Evolutionary conservation across 495 filamentous ascomycete species (phyloP).

Genomic region (Annulohypoxylon stygium): DNA sequence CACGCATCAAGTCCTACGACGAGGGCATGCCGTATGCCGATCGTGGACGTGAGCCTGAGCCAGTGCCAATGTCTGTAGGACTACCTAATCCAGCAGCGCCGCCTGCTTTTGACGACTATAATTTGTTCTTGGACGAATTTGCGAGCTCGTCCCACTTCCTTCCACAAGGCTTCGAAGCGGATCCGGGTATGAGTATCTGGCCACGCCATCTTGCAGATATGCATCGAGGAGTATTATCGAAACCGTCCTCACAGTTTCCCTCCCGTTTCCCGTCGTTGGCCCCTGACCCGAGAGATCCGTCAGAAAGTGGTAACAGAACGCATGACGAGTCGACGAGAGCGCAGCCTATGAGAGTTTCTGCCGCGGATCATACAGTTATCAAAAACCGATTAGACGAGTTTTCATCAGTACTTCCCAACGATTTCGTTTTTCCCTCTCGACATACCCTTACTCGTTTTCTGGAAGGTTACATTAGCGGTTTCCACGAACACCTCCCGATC

Average conservation of each 20-base stretch:
- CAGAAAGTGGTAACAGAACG: slow-evolving; percentile 57
- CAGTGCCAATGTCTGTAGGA: slow-evolving; percentile 55
- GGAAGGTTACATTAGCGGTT: slow-evolving; percentile 75
- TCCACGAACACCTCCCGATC: slow-evolving; percentile 77
- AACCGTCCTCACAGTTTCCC: slow-evolving; percentile 73
- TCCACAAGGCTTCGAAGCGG: slow-evolving; percentile 62
- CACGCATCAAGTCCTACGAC: slow-evolving; percentile 62
- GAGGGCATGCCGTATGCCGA: slow-evolving; percentile 59
- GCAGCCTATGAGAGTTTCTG: slow-evolving; percentile 75
- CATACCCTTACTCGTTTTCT: slow-evolving; percentile 74
- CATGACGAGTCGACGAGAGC: slow-evolving; percentile 58
- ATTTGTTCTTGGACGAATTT: slow-evolving; percentile 66
- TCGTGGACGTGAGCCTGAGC: slow-evolving; percentile 58
- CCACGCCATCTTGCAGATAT: slow-evolving; percentile 56
- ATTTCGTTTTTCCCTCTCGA: slow-evolving; percentile 73
- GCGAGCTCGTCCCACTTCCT: slow-evolving; percentile 62
- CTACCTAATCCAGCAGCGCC: slow-evolving; percentile 56
- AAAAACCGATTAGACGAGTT: slow-evolving; percentile 75
- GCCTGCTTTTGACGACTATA: slow-evolving; percentile 61
- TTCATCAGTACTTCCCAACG: slow-evolving; percentile 72
- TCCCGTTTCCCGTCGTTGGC: slow-evolving; percentile 77
- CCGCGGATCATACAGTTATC: slow-evolving; percentile 72
- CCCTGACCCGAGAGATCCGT: slow-evolving; percentile 71
- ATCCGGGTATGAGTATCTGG: slow-evolving; percentile 61
- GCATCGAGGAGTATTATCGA: slow-evolving; percentile 57